phyloP scores from a whole-genome alignment of 1,284 basidiomycete species.

The Ceratobasidium sp. region DNA sequence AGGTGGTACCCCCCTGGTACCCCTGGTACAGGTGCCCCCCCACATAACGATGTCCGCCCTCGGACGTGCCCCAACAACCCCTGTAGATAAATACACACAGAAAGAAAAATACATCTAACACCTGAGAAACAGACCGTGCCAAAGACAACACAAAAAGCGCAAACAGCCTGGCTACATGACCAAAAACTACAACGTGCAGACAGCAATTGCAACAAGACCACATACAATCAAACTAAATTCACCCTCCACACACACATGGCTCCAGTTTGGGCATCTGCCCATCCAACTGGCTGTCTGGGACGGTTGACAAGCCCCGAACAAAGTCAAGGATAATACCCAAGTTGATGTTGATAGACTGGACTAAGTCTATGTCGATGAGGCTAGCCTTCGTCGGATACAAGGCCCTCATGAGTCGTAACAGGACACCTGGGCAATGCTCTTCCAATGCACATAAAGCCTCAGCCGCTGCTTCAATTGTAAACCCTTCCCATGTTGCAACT shows the following conservation, averaged over 20 bases:
- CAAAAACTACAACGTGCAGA: background rate
- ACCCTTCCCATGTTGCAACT: background rate
- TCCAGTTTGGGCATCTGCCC: background rate
- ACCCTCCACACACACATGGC: background rate
- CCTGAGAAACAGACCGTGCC: background rate
- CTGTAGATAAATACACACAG: background rate
- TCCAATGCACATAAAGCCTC: too few species aligned
- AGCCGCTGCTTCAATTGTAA: background rate
- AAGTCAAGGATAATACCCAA: background rate
- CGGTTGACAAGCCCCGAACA: background rate
- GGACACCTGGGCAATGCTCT: too few species aligned
- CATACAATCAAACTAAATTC: background rate
- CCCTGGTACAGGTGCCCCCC: slow-evolving; percentile 19
- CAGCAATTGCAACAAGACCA: background rate
- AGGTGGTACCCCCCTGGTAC: too few species aligned
- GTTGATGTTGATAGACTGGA: background rate
- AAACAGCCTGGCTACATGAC: background rate
- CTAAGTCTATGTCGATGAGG: too few species aligned
- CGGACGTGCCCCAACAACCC: background rate
- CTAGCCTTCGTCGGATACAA: too few species aligned
- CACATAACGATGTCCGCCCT: slow-evolving; percentile 13
- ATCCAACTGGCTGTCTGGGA: background rate
- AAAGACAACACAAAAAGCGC: background rate
- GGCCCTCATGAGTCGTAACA: background rate
- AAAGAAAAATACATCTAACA: background rate